Conservation (phyloP, 2,329 filamentous ascomycete species). For the Polychaeton citri region DNA sequence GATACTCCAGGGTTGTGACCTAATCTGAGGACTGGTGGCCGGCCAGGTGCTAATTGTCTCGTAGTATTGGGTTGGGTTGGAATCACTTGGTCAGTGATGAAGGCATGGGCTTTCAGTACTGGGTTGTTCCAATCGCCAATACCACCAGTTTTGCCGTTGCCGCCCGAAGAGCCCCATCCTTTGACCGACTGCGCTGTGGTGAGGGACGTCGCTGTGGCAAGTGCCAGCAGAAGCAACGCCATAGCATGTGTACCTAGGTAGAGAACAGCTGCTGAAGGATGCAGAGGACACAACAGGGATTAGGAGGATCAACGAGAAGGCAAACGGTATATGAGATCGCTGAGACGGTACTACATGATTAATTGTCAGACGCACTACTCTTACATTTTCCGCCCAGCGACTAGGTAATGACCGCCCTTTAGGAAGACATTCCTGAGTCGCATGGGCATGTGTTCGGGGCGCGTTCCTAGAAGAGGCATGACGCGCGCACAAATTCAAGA, state of each 20-base stretch:
- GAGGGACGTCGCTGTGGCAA: neutral
- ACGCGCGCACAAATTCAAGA: too few relatives aligned
- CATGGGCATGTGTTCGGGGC: too few relatives aligned
- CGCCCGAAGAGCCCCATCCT: conserved; percentile 9
- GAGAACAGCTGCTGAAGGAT: neutral
- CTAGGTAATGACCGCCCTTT: too few relatives aligned
- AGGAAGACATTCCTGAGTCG: too few relatives aligned
- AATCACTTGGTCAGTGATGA: conserved; percentile 13
- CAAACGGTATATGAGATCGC: too few relatives aligned
- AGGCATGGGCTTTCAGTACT: conserved; percentile 7
- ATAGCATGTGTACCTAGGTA: neutral
- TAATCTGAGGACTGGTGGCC: conserved; percentile 5
- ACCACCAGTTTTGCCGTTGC: conserved; percentile 8
- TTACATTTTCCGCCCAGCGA: too few relatives aligned
- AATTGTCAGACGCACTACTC: too few relatives aligned
- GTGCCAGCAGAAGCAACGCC: neutral
- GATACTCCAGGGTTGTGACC: conserved; percentile 2
- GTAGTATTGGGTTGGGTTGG: conserved; percentile 9
- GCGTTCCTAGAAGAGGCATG: too few relatives aligned
- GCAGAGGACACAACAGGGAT: too few relatives aligned
- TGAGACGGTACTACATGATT: too few relatives aligned
- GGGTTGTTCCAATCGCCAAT: conserved; percentile 10
- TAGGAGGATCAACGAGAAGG: too few relatives aligned
- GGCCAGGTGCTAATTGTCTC: conserved; percentile 9
- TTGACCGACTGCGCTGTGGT: conserved; percentile 7